phyloP scores from a whole-genome alignment of 2,329 filamentous ascomycete species.

The Sclerotinia nivalis region DNA sequence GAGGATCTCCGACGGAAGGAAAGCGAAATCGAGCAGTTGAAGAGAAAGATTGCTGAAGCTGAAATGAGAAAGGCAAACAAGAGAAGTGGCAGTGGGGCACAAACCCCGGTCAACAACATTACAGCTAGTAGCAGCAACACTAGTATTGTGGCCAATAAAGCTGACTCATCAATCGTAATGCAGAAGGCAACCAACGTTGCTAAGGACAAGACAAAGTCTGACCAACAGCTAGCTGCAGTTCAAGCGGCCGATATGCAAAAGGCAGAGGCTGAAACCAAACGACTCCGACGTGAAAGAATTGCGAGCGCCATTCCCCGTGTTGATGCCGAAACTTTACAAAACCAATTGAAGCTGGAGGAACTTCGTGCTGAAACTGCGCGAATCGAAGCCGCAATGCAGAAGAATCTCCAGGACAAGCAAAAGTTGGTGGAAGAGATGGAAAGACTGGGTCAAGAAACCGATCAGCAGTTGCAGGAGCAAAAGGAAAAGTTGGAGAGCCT shows the following conservation, averaged over 20 bases:
- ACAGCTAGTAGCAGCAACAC: slow-evolving; percentile 22
- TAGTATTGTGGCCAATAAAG: slow-evolving; percentile 28
- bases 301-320: slow-evolving; percentile 39
- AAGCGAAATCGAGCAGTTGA: slow-evolving; percentile 61
- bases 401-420: slow-evolving; percentile 40
- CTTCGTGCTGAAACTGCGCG: slow-evolving; percentile 39
- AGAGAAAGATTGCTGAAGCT: slow-evolving; percentile 43
- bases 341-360: slow-evolving; percentile 36
- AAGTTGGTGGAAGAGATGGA: slow-evolving; percentile 42
- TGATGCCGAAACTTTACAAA: slow-evolving; percentile 41
- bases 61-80: slow-evolving; percentile 37
- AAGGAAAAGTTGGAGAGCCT: slow-evolving; percentile 41
- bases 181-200: slow-evolving; percentile 34
- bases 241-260: slow-evolving; percentile 34
- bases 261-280: slow-evolving; percentile 37
- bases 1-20: slow-evolving; percentile 54
- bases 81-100: slow-evolving; percentile 36
- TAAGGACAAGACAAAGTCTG: slow-evolving; percentile 29
- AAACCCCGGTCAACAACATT: slow-evolving; percentile 33
- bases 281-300: slow-evolving; percentile 40
- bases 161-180: slow-evolving; percentile 36
- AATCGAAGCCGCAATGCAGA: slow-evolving; percentile 39
- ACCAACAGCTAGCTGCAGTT: slow-evolving; percentile 36
- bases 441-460: slow-evolving; percentile 40
- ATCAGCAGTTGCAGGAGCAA: slow-evolving; percentile 40